Base-by-base conservation (phyloP, 768 basidiomycete species). In the Boletus vermiculosoides region DNA sequence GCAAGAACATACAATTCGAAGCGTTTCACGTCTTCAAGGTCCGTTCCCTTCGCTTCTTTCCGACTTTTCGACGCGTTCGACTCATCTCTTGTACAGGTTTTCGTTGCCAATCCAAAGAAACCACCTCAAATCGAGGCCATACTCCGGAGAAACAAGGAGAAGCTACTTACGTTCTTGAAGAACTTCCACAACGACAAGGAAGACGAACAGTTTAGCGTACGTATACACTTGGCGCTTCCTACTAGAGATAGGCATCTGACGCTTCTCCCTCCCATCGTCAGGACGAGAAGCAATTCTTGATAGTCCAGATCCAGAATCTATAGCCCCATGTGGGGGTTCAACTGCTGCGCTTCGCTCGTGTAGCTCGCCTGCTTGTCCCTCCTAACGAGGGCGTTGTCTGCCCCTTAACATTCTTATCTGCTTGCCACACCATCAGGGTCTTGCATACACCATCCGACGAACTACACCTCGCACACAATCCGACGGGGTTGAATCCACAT, bases 1-100 rank as follows among this genome's bases (percentile, higher is more conserved):
- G 95, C 82, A 92, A 94, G 81, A 99, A 99, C 73, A 98, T 99
- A 45, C 97, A 99, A 73, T 99, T 98, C 55, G 97, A 99, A 72
- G 96, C 97, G 3, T 99, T 99, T 76, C 97, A 99, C 67, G 97
- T 99, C 39, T 99, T 99, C 84, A 99, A 98, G 85, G 96, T 94
- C 52, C n/a, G 82, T 66, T 22, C 3, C 16, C 30, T 30, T 22
- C 25, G 16, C 20, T 33, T 25, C 11, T 33, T 5, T 40, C 13
- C 34, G 4, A 13, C 18, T 13, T 13, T 33, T 13, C 10, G n/a
- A 16, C 48, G 16, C 18, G 30, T 36, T 16, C 3, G 13, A 52
- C 25, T 25, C 46, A 9, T 33, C 42, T 25, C 39, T 41, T 20
- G 20, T 45, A 15, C 59, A 90, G 93, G 92, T 99, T 15, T 99